Base-by-base conservation (phyloP, 2,329 filamentous ascomycete genomes). In the Trichoderma atrobrunneum region DNA sequence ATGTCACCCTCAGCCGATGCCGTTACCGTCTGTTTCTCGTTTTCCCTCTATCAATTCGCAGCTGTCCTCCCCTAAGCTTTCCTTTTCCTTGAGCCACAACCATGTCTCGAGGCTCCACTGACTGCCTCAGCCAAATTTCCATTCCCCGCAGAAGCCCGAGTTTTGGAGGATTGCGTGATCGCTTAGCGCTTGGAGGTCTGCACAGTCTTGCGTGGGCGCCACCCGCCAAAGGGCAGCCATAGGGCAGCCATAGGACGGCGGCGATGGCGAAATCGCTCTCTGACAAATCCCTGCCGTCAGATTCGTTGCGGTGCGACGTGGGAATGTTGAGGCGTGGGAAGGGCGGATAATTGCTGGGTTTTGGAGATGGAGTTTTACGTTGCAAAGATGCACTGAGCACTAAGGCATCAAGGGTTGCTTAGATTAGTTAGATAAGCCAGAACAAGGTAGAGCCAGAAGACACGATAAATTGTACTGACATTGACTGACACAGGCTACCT, bases 101-200 rank as follows among this genome's bases (percentile, higher is more conserved):
- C 43, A 56, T 57, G 51, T 67, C 64, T 32, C 60, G 12, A n/a
- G 61, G 61, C 66, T 72, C 71, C 71, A 72, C 71, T 34, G 62
- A 28, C 57, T 70, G 67, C 65, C 67, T 70, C 67, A 69, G 71
- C 71, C 71, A 70, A 72, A 72, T 70, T 72, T 72, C 63, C 57
- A 70, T 75, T 76, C 76, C 77, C 77, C 76, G 75, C 76, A 76
- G 67, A 73, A 60, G 73, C 73, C 72, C 75, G 72, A 76, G 73
- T 74, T 72, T 75, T 75, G 71, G 75, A 75, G 68, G 78, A 80
- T 80, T 80, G 79, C 79, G 79, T 80, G 79, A 80, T 80, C 76
- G 77, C 73, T 75, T 80, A 80, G 77, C 76, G 78, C 72, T 76
- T 61, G 70, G 69, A 71, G 54, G 69, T 66, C 54, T 70, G 59